Evolutionary conservation across 2,329 filamentous ascomycete genomes (phyloP).

Genomic region (Calonectria pauciramosa): DNA sequence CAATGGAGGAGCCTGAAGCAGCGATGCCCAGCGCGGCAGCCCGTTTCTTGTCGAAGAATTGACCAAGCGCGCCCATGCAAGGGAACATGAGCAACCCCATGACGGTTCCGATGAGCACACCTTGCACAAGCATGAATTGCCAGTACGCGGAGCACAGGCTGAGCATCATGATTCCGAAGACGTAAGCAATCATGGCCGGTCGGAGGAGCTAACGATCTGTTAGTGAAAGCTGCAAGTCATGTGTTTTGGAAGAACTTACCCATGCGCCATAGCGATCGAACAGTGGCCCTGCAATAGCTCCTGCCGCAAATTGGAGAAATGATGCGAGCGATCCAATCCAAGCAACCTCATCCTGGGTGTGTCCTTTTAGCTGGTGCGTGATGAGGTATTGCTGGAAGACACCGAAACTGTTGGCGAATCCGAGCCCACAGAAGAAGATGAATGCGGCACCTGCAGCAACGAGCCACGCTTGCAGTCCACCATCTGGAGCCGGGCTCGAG

Average conservation of each 20-base stretch:
- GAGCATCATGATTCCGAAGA: conserved; percentile 38
- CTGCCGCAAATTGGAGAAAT: conserved; percentile 54
- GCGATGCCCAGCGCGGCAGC: conserved; percentile 61
- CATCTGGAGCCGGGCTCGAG: conserved; percentile 42
- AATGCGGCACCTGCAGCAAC: conserved; percentile 52
- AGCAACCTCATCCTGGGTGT: conserved; percentile 51
- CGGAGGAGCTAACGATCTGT: conserved; percentile 26
- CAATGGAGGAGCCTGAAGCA: conserved; percentile 62
- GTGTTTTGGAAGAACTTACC: neutral
- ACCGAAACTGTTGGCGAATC: conserved; percentile 60
- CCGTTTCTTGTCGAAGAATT: conserved; percentile 63
- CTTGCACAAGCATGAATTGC: conserved; percentile 66
- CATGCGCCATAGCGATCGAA: conserved; percentile 39
- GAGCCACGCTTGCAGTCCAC: conserved; percentile 56
- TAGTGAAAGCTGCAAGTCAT: neutral
- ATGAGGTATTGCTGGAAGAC: conserved; percentile 61
- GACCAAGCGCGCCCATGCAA: conserved; percentile 58
- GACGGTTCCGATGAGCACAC: conserved; percentile 57
- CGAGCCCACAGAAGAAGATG: conserved; percentile 56
- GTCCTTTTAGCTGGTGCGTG: conserved; percentile 48
- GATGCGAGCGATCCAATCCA: conserved; percentile 58
- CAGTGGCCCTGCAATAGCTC: conserved; percentile 33
- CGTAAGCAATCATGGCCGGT: conserved; percentile 30
- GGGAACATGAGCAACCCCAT: conserved; percentile 60
- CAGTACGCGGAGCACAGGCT: conserved; percentile 59